phyloP scores from a whole-genome alignment of 2,329 filamentous ascomycete genomes.

The Exserohilum rostratum region DNA sequence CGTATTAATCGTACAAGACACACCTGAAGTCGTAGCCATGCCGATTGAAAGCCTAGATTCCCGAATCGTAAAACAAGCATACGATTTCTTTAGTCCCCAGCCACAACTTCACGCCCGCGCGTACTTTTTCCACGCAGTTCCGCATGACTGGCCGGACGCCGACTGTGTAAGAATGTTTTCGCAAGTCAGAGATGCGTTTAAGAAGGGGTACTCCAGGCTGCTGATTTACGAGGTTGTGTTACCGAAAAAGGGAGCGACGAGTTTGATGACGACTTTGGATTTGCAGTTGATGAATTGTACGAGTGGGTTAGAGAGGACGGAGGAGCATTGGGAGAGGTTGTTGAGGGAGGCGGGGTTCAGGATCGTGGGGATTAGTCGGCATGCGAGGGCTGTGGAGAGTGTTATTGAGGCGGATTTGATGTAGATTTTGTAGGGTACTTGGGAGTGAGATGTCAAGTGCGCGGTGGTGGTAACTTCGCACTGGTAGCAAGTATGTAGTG shows the following conservation, averaged over 20 bases:
- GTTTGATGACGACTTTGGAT: slow-evolving; percentile 7
- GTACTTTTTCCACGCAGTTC: slow-evolving; percentile 5
- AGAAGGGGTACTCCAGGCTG: slow-evolving; percentile 2
- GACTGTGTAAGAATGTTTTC: slow-evolving; percentile 8
- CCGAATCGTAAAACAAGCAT: slow-evolving; percentile 7
- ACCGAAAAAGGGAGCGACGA: slow-evolving; percentile 6
- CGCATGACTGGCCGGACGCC: slow-evolving; percentile 4
- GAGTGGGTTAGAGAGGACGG: slow-evolving; percentile 7
- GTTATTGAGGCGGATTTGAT: slow-evolving; percentile 4
- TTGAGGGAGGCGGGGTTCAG: neutral
- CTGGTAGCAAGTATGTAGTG: no score
- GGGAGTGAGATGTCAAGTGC: no score
- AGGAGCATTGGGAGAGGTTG: slow-evolving; percentile 4
- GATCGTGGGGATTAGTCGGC: slow-evolving; percentile 1
- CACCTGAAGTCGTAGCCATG: slow-evolving; percentile 4
- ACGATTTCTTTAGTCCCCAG: slow-evolving; percentile 10
- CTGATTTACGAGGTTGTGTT: slow-evolving; percentile 7
- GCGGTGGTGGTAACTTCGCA: no score
- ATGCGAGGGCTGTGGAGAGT: slow-evolving; percentile 6
- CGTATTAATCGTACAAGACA: slow-evolving; percentile 5
- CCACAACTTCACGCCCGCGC: slow-evolving; percentile 3
- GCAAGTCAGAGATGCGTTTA: slow-evolving; percentile 1
- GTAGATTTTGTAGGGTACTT: neutral
- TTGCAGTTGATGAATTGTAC: slow-evolving; percentile 9
- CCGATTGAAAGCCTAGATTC: neutral